Base-by-base conservation (phyloP, 2,329 filamentous ascomycete species). In the Blastomyces silverae region DNA sequence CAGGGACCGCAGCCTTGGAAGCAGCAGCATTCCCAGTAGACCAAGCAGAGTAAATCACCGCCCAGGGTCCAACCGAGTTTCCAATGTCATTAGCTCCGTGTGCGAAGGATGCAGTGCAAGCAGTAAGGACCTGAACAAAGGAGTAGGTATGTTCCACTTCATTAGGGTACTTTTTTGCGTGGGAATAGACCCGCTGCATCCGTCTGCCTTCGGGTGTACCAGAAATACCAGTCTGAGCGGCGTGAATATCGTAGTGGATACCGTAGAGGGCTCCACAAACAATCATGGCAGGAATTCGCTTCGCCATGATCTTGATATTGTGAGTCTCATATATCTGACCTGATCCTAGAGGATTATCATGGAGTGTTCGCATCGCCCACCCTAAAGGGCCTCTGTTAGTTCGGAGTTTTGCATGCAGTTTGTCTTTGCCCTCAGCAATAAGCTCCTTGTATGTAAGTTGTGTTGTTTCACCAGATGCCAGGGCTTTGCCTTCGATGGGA, bases 191-290 rank as follows among this genome's bases (percentile, higher is more conserved):
- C 55, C 83, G 80, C 71, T 83, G 79, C 88, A 91, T 90, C 67
- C 89, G 87, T 46, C 79, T 79, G 65, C 89, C 89, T 66, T 92
- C 89, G 7, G 89, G 89, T 1, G 89, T 91, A 28, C 89, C 89
- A 15, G 80, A 73, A 56, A 90, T 83, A 73, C 89, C 89, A 62
- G 81, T 81, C 80, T 92, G 89, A 4, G 88, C 88, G 60, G 84
- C 83, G 81, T 92, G 89, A 72, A 92, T 93, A 70, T 93, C 90
- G 78, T 92, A 93, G 82, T 92, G 82, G 34, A 88, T 74, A 75
- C 90, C 90, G 74, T 93, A 93, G 62, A 92, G 83, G 20, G 81
- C 73, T 64, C 82, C 89, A 68, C 80, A 81, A 55, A 86, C 81
- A 67, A 90, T 74, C 76, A 83, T 83, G 61, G 90, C 89, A 0